Conservation (phyloP, 2,329 filamentous ascomycete species). For the Diaporthe sp. region DNA sequence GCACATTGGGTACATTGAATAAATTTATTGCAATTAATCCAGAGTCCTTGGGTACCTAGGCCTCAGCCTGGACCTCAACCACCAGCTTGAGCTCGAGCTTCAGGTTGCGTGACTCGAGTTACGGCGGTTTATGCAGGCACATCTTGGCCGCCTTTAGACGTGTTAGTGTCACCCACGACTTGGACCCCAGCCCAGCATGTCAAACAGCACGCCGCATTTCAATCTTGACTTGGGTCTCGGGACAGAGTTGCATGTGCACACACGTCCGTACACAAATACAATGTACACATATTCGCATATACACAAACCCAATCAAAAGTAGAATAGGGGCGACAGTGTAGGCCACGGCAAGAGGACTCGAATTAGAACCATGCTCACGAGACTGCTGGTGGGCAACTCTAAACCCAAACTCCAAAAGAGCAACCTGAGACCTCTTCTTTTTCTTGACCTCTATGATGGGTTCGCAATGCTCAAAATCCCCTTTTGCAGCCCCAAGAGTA, state of each 20-base stretch:
- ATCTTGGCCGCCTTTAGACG: not conserved
- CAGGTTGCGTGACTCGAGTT: not conserved
- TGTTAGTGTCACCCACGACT: not conserved
- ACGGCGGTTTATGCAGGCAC: not conserved
- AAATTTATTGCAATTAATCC: too few relatives aligned
- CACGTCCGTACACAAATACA: not conserved
- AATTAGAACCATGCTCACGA: constrained; percentile 12
- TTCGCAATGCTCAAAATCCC: constrained; percentile 34
- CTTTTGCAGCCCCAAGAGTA: constrained; percentile 5
- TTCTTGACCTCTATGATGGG: constrained; percentile 27
- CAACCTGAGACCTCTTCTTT: constrained; percentile 32
- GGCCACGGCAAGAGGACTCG: not conserved
- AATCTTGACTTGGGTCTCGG: not conserved
- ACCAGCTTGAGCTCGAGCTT: not conserved
- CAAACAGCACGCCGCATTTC: not conserved
- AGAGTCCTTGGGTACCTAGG: too few relatives aligned
- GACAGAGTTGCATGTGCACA: not conserved
- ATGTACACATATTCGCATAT: not conserved
- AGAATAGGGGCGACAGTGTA: not conserved
- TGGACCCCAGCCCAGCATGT: not conserved
- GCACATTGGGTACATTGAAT: not conserved
- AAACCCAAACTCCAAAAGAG: constrained; percentile 35
- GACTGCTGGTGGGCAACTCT: constrained; percentile 23
- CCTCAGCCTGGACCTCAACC: not conserved
- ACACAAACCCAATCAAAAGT: not conserved